Conservation (phyloP, 768 basidiomycete genomes). For the Solioccasus polychromus region DNA sequence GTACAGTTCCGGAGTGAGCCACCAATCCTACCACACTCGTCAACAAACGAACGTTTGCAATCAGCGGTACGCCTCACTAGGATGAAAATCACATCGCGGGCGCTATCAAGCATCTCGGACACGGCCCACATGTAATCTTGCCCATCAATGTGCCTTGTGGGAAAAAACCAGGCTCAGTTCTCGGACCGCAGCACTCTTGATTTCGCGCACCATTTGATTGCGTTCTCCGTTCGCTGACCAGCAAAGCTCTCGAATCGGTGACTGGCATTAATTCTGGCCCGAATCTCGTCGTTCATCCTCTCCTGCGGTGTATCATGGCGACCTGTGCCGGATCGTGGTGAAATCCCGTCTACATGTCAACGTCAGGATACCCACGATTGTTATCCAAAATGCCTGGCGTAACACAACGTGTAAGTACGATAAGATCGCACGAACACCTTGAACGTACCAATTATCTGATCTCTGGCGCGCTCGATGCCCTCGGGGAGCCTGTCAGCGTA, state of each 20-base stretch:
- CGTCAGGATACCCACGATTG: conserved; percentile 29
- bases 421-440: neutral
- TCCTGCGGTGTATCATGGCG: conserved; percentile 80
- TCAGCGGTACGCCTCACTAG: conserved; percentile 43
- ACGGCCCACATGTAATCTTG: conserved; percentile 97
- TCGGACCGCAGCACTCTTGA: neutral
- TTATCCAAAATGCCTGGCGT: conserved; percentile 32
- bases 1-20: conserved; percentile 94
- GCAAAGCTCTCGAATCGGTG: conserved; percentile 92
- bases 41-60: neutral
- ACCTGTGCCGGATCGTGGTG: conserved; percentile 24
- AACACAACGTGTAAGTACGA: neutral
- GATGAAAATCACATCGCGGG: conserved; percentile 85
- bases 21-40: conserved; percentile 63
- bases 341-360: neutral
- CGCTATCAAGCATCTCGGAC: conserved; percentile 82
- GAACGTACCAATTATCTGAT: conserved; percentile 36
- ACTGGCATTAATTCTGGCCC: conserved; percentile 67
- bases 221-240: conserved; percentile 59
- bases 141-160: conserved; percentile 76
- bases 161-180: neutral
- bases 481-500: conserved; percentile 38
- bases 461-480: conserved; percentile 34
- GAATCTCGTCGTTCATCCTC: conserved; percentile 63
- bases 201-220: conserved; percentile 73